Conservation (phyloP, 768 basidiomycete genomes). For the Amanita muscaria region DNA sequence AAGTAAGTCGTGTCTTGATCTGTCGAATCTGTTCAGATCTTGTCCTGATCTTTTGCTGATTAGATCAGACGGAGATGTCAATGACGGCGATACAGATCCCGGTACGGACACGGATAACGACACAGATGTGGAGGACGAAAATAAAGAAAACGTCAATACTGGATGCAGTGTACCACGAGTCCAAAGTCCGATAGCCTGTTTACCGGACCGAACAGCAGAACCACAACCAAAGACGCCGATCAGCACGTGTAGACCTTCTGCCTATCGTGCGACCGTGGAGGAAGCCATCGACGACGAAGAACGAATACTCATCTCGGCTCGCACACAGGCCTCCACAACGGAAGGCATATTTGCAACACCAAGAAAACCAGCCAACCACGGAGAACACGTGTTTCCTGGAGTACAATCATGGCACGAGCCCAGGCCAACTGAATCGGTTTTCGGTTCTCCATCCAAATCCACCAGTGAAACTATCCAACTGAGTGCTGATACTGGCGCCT, state of each 20-base stretch:
- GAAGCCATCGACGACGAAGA: not conserved
- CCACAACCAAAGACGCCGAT: not conserved
- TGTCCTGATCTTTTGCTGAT: not conserved
- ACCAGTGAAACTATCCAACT: no score
- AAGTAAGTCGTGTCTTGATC: not conserved
- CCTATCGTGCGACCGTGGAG: not conserved
- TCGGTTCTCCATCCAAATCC: no score
- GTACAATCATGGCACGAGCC: no score
- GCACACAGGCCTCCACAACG: not conserved
- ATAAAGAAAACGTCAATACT: conserved; percentile 1
- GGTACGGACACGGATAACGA: conserved; percentile 3
- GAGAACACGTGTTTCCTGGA: no score
- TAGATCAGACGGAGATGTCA: not conserved
- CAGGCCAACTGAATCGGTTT: no score
- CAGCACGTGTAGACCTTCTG: not conserved
- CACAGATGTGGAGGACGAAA: conserved; percentile 2
- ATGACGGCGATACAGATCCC: conserved; percentile 1
- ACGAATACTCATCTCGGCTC: not conserved
- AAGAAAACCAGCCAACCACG: no score
- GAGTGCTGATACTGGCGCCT: no score
- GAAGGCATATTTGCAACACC: not conserved
- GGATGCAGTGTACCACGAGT: no score
- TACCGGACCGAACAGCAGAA: not conserved
- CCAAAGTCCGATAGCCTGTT: not conserved
- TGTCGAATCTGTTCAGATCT: no score